Conservation (phyloP, 495 filamentous ascomycete species). For the Xylaria curta region DNA sequence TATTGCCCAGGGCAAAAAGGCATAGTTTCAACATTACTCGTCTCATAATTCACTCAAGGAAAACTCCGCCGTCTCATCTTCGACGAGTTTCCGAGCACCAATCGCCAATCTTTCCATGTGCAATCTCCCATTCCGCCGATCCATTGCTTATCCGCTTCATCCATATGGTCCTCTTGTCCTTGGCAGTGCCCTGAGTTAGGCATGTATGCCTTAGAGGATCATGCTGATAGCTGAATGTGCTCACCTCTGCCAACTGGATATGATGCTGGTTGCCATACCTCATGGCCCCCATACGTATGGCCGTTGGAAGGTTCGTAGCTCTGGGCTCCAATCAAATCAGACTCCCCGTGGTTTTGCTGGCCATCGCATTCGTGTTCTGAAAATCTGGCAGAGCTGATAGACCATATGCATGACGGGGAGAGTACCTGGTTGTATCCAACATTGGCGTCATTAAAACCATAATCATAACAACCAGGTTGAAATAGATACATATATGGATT, state of each 20-base stretch:
- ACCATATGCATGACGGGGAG: not conserved
- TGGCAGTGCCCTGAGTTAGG: not conserved
- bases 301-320: not conserved
- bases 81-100: not conserved
- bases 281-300: not conserved
- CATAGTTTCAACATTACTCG: not conserved
- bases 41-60: constrained; percentile 32
- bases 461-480: not conserved
- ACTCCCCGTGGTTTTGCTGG: not conserved
- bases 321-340: not conserved
- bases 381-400: not conserved
- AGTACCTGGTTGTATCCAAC: not conserved
- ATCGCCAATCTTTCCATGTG: not conserved
- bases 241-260: not conserved
- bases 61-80: constrained; percentile 41
- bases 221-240: not conserved
- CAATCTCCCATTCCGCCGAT: not conserved
- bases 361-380: not conserved
- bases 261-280: not conserved
- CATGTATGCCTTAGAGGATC: not conserved
- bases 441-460: not conserved
- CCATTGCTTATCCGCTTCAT: not conserved
- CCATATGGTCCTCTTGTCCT: not conserved
- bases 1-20: not conserved
- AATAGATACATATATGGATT: not conserved